Conservation (phyloP, 306 rosid species). For the Ormosia emarginata region DNA sequence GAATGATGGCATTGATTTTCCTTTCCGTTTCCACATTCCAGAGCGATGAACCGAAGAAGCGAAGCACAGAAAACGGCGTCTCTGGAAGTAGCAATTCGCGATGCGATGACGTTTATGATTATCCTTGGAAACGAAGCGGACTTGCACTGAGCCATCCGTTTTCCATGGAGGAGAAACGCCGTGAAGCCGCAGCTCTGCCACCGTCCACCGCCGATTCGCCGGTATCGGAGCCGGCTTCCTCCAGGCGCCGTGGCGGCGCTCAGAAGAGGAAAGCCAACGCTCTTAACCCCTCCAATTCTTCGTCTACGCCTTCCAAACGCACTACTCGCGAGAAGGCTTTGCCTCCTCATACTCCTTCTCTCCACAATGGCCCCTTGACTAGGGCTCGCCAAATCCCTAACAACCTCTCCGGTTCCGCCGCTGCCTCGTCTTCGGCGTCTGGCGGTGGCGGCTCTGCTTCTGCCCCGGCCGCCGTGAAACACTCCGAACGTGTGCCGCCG, state of each 20-base stretch:
- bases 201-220: conserved; percentile 46
- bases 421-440: background rate
- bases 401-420: conserved; percentile 27
- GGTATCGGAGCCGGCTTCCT: conserved; percentile 53
- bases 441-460: background rate
- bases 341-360: conserved; percentile 47
- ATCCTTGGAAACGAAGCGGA: background rate
- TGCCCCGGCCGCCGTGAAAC: conserved; percentile 37
- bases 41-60: background rate
- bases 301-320: conserved; percentile 80
- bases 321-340: conserved; percentile 66
- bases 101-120: background rate
- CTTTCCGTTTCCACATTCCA: background rate
- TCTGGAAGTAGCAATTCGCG: background rate
- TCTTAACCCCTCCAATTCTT: conserved; percentile 45
- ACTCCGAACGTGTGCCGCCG: conserved; percentile 20
- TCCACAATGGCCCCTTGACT: conserved; percentile 83
- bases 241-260: conserved; percentile 67
- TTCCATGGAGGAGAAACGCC: conserved; percentile 83
- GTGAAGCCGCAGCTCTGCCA: conserved; percentile 47
- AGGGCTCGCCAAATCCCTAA: conserved; percentile 84
- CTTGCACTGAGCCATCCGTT: background rate
- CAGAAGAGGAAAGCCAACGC: conserved; percentile 60
- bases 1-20: too few species aligned
- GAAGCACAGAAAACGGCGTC: background rate